phyloP scores from a whole-genome alignment of 2,329 filamentous ascomycete species.

The Septoria petroselini region DNA sequence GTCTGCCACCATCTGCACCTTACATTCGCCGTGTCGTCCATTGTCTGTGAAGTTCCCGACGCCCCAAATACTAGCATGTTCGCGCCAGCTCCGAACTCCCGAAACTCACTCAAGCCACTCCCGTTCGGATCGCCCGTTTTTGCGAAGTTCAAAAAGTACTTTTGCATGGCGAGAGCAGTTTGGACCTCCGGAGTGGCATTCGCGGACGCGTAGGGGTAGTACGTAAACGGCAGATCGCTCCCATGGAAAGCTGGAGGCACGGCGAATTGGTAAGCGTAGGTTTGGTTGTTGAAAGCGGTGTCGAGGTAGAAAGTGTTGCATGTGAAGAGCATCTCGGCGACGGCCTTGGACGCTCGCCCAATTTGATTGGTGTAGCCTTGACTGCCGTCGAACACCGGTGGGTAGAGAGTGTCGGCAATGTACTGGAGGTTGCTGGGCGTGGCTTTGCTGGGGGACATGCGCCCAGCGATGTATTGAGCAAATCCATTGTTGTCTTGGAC shows the following conservation, averaged over 20 bases:
- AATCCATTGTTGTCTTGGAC: conserved; percentile 37
- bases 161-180: conserved; percentile 46
- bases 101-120: conserved; percentile 44
- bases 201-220: conserved; percentile 43
- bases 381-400: conserved; percentile 30
- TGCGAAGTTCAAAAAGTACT: conserved; percentile 48
- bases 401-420: conserved; percentile 49
- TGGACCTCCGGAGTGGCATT: conserved; percentile 12
- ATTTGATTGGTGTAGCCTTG: conserved; percentile 47
- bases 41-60: conserved; percentile 29
- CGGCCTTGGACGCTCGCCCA: conserved; percentile 43
- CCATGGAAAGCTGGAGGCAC: conserved; percentile 55
- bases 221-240: conserved; percentile 53
- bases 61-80: conserved; percentile 43
- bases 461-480: conserved; percentile 33
- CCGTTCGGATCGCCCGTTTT: conserved; percentile 41
- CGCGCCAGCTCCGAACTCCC: conserved; percentile 46
- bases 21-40: conserved; percentile 48
- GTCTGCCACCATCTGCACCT: conserved; percentile 56
- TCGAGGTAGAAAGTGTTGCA: conserved; percentile 55
- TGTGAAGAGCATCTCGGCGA: conserved; percentile 46
- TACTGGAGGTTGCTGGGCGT: conserved; percentile 37
- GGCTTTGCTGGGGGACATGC: conserved; percentile 27
- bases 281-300: conserved; percentile 46
- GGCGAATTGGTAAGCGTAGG: conserved; percentile 54